A percentile compares a stretch with the other conserved stretches of the same genome.
Conservation (phyloP, 164 flowering plant species). For the Pachysandra terminalis region DNA sequence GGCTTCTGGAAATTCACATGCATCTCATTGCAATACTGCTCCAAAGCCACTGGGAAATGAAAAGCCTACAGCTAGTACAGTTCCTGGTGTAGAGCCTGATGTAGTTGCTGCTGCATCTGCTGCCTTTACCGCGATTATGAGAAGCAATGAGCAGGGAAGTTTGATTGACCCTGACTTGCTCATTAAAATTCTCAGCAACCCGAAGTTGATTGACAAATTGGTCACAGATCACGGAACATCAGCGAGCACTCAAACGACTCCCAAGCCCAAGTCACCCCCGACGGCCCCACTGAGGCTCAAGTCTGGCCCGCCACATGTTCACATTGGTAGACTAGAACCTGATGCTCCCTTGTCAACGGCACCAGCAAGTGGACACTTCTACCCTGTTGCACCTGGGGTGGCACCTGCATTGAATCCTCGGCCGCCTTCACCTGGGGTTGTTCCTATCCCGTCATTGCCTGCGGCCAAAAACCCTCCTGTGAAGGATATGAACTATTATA, state of each 20-base stretch:
- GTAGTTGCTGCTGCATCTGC: slow-evolving; percentile 68
- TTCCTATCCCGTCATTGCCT: slow-evolving; percentile 23
- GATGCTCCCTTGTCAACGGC: slow-evolving; percentile 21
- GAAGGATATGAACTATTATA: slow-evolving; percentile 71
- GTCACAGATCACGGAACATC: slow-evolving; percentile 42
- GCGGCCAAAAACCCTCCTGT: slow-evolving; percentile 26
- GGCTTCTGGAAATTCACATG: slow-evolving; percentile 12
- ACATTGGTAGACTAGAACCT: slow-evolving; percentile 24
- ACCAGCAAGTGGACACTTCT: slow-evolving; percentile 27
- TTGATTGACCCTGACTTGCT: slow-evolving; percentile 77
- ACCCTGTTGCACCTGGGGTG: slow-evolving; percentile 34
- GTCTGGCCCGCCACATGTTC: slow-evolving; percentile 25
- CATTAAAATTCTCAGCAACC: slow-evolving; percentile 66
- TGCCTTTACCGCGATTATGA: slow-evolving; percentile 53
- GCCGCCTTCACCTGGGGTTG: slow-evolving; percentile 18
- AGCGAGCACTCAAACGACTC: slow-evolving; percentile 17
- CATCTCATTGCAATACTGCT: slow-evolving; percentile 16
- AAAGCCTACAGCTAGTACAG: slow-evolving; percentile 18
- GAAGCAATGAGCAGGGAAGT: slow-evolving; percentile 56
- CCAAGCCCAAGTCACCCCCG: slow-evolving; percentile 22
- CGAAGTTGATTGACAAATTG: slow-evolving; percentile 63
- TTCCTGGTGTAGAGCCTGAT: slow-evolving; percentile 47
- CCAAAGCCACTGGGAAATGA: slow-evolving; percentile 18
- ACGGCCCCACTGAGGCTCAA: slow-evolving; percentile 7
- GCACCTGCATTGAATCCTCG: slow-evolving; percentile 22